These are phyloP conservation scores for Endocladia muricata DNA, from an alignment of 31 red algal species.

Conservation along the genomic window DNA sequence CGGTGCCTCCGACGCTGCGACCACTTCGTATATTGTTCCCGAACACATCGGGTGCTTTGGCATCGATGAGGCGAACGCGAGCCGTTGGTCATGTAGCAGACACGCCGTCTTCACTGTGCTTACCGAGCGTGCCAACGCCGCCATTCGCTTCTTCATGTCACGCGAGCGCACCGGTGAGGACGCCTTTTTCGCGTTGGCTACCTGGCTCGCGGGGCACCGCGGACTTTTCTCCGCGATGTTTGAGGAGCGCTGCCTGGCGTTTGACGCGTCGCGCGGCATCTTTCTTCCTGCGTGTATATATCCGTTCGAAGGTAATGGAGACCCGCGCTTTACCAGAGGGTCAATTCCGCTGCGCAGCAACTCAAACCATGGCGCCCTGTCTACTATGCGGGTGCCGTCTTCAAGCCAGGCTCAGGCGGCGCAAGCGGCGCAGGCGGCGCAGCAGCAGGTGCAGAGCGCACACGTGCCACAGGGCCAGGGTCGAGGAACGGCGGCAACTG, in stretches of 20 bases:
- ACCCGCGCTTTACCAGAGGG: constrained; percentile 40
- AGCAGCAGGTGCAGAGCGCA: background rate
- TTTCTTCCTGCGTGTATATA: constrained; percentile 63
- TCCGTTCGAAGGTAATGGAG: constrained; percentile 32
- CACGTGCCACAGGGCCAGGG: background rate
- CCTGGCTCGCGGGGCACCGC: constrained; percentile 48
- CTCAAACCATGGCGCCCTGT: constrained; percentile 1
- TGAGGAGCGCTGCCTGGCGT: constrained; percentile 46
- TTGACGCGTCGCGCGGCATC: constrained; percentile 61
- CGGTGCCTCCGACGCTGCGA: background rate
- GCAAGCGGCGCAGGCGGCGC: background rate
- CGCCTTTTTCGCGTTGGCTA: constrained; percentile 34
- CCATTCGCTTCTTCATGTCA: constrained; percentile 53
- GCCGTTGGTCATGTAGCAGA: constrained; percentile 43
- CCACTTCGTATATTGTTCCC: constrained; percentile 14
- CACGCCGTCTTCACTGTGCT: constrained; percentile 61
- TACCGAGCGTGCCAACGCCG: constrained; percentile 61
- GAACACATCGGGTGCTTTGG: constrained; percentile 41
- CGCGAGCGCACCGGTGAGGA: constrained; percentile 47
- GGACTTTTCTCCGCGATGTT: constrained; percentile 34
- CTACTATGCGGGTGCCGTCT: constrained; percentile 6
- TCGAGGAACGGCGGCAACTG: background rate
- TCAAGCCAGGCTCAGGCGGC: background rate
- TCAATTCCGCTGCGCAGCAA: constrained; percentile 38
- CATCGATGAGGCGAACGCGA: constrained; percentile 36